Conservation (phyloP, 495 filamentous ascomycete species). For the Aspergillus avenaceus region DNA sequence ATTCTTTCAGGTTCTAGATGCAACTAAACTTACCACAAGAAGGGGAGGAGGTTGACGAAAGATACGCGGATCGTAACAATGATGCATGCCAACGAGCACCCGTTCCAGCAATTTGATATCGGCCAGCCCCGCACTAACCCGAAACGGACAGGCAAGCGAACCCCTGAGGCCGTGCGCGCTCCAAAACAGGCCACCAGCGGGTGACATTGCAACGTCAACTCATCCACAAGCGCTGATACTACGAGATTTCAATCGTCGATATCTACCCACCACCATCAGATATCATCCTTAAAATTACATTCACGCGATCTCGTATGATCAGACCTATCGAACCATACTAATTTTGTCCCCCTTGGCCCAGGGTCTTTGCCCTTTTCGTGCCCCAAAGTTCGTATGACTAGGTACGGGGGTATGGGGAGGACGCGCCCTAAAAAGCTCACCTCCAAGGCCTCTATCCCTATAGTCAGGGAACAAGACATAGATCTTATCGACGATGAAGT, state of each 20-base stretch:
- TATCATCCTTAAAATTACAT: constrained; percentile 55
- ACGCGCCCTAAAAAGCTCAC: constrained; percentile 86
- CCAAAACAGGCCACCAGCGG: constrained; percentile 42
- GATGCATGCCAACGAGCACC: constrained; percentile 9
- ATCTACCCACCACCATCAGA: constrained; percentile 44
- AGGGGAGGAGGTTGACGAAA: constrained; percentile 5
- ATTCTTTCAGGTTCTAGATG: too few relatives aligned
- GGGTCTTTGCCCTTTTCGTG: constrained; percentile 43
- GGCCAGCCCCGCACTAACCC: constrained; percentile 46
- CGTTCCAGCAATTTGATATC: constrained; percentile 40
- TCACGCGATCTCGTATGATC: constrained; percentile 52
- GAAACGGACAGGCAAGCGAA: constrained; percentile 41
- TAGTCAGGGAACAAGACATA: constrained; percentile 86
- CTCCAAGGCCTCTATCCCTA: constrained; percentile 76
- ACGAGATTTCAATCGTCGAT: constrained; percentile 54
- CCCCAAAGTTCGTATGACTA: constrained; percentile 64
- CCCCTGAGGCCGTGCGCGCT: constrained; percentile 46
- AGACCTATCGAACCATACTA: constrained; percentile 38
- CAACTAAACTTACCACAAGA: neutral
- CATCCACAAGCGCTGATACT: constrained; percentile 45
- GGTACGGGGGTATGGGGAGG: constrained; percentile 53
- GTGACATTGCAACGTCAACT: constrained; percentile 61
- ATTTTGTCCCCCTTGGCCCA: constrained; percentile 39
- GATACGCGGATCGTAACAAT: constrained; percentile 4
- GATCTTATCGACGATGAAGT: constrained; percentile 68